Evolutionary conservation across 1,284 basidiomycete species (phyloP).

Genomic region (Cutaneotrichosporon sp.): DNA sequence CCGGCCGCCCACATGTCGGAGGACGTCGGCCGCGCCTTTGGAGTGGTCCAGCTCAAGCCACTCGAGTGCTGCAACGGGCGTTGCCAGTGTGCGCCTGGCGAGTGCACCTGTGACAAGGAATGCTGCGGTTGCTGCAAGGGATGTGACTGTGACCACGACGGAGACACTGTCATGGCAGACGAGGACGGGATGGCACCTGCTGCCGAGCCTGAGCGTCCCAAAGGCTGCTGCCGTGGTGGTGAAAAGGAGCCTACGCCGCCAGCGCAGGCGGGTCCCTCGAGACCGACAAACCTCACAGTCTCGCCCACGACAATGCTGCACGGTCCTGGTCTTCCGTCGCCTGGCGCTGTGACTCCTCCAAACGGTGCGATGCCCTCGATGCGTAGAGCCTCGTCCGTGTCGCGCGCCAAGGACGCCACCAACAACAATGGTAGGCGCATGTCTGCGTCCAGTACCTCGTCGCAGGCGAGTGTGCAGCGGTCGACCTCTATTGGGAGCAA

Average conservation of each 20-base stretch:
- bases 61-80: slow-evolving; percentile 48
- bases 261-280: neutral
- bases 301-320: slow-evolving; percentile 5
- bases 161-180: slow-evolving; percentile 22
- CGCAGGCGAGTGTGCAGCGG: slow-evolving; percentile 23
- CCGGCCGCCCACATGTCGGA: slow-evolving; percentile 30
- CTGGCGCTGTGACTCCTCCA: slow-evolving; percentile 9
- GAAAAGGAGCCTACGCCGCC: neutral
- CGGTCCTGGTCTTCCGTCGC: slow-evolving; percentile 4
- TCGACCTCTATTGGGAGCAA: slow-evolving; percentile 28
- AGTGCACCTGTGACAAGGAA: slow-evolving; percentile 45
- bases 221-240: slow-evolving; percentile 8
- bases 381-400: slow-evolving; percentile 16
- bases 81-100: slow-evolving; percentile 44
- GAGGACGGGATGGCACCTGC: neutral
- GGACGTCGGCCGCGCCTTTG: slow-evolving; percentile 36
- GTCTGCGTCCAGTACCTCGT: slow-evolving; percentile 26
- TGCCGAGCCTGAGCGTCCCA: neutral
- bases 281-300: neutral
- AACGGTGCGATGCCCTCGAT: slow-evolving; percentile 2
- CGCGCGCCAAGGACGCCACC: slow-evolving; percentile 17
- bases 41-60: slow-evolving; percentile 42
- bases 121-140: slow-evolving; percentile 48
- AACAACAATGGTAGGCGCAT: slow-evolving; percentile 14
- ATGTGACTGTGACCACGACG: slow-evolving; percentile 40